Evolutionary conservation across 257 asterid genomes (phyloP).

Genomic region (Solanum dulcamara): DNA sequence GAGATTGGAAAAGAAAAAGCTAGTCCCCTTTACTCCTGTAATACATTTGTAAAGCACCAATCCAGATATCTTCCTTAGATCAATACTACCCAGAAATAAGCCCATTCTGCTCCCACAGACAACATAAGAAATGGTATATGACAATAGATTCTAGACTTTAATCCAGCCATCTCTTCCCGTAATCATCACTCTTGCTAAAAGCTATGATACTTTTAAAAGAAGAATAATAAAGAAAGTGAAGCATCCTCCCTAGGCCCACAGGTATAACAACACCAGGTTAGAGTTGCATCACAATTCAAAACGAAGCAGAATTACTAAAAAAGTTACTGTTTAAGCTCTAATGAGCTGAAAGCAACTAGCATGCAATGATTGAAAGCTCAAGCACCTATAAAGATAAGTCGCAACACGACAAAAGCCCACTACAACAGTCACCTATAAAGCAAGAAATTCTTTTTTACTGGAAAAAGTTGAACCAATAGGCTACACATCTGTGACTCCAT

Average conservation of each 20-base stretch:
- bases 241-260: not conserved
- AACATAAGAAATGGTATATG: not conserved
- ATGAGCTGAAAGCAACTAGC: not conserved
- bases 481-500: not conserved
- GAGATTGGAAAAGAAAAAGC: not conserved
- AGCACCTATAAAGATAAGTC: not conserved
- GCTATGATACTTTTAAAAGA: not conserved
- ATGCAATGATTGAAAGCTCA: not conserved
- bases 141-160: not conserved
- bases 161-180: not conserved
- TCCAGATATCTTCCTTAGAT: not conserved
- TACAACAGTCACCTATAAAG: not conserved
- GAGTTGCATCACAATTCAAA: not conserved
- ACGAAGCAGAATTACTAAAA: not conserved
- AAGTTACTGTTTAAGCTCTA: not conserved
- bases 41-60: not conserved
- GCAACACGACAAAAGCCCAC: not conserved
- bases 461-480: not conserved
- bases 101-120: not conserved
- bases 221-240: not conserved
- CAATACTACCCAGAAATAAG: not conserved
- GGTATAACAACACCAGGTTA: not conserved
- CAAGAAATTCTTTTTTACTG: not conserved
- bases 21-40: not conserved
- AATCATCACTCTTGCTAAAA: not conserved